A percentile compares a stretch with the other conserved stretches of the same genome.
Evolutionary conservation across 768 basidiomycete genomes (phyloP).

Genomic region (Cystofilobasidium ferigula): DNA sequence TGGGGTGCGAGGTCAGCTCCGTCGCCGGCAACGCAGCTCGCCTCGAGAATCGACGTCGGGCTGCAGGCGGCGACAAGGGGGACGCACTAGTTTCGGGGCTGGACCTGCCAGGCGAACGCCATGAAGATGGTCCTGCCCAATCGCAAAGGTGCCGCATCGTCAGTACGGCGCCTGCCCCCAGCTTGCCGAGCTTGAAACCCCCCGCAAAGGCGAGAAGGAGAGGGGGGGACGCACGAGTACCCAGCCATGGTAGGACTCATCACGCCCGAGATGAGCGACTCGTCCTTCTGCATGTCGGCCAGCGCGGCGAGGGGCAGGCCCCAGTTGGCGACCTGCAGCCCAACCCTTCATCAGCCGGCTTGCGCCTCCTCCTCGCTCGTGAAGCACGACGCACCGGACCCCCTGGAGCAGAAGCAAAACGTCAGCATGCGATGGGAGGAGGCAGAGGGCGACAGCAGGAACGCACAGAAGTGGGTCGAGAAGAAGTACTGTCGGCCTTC

Average conservation of each 20-base stretch:
- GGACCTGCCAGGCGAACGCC: conserved; percentile 25
- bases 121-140: conserved; percentile 25
- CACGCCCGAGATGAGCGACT: conserved; percentile 89
- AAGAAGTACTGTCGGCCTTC: conserved; percentile 25
- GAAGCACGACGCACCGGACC: conserved; percentile 7
- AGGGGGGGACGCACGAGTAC: conserved; percentile 67
- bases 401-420: neutral
- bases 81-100: conserved; percentile 25
- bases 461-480: conserved; percentile 26
- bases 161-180: neutral
- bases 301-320: conserved; percentile 90
- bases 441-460: neutral
- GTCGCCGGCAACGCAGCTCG: too few relatives aligned
- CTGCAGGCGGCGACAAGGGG: neutral
- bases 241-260: conserved; percentile 84
- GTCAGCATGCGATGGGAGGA: neutral
- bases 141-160: neutral
- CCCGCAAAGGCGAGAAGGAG: too few relatives aligned
- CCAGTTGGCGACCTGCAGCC: conserved; percentile 86
- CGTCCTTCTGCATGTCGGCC: conserved; percentile 79
- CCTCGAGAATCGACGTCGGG: neutral
- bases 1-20: too few relatives aligned
- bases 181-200: neutral
- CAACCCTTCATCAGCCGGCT: neutral
- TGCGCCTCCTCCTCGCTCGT: neutral